These are phyloP conservation scores for Lichtheimia hyalospora DNA, from an alignment of 371 early-diverging fungal species.

Conservation along the genomic window DNA sequence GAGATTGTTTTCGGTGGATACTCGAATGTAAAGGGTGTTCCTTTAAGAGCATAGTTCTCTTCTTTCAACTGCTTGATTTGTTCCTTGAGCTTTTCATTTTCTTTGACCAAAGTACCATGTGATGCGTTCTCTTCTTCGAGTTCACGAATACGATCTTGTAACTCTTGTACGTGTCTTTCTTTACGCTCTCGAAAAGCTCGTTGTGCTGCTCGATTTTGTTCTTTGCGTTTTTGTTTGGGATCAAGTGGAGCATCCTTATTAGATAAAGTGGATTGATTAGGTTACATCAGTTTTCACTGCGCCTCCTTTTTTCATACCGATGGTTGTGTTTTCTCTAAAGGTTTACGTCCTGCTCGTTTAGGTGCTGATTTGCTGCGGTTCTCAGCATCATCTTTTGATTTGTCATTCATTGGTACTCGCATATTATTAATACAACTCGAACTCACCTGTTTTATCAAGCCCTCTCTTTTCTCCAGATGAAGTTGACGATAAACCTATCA, in stretches of 20 bases:
- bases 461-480: slow-evolving; percentile 8
- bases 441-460: slow-evolving; percentile 7
- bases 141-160: slow-evolving; percentile 65
- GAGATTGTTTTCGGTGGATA: slow-evolving; percentile 22
- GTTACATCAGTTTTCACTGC: neutral
- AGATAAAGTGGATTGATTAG: neutral
- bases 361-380: slow-evolving; percentile 11
- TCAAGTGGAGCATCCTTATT: slow-evolving; percentile 22
- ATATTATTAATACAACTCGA: neutral
- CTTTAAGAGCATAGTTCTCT: slow-evolving; percentile 46
- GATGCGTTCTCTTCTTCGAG: slow-evolving; percentile 43
- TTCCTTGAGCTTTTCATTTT: slow-evolving; percentile 32
- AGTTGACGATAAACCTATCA: slow-evolving; percentile 1
- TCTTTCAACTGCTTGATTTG: slow-evolving; percentile 32
- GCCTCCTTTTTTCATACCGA: slow-evolving; percentile 16
- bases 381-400: slow-evolving; percentile 1
- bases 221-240: slow-evolving; percentile 68
- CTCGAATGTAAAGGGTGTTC: slow-evolving; percentile 44
- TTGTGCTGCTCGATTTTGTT: slow-evolving; percentile 80
- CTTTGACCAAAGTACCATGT: slow-evolving; percentile 20
- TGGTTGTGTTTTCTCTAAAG: slow-evolving; percentile 27
- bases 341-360: slow-evolving; percentile 41
- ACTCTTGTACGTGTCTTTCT: slow-evolving; percentile 63
- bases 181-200: slow-evolving; percentile 78
- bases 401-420: neutral